These are phyloP conservation scores for Oryza longistaminata DNA, from an alignment of 176 grass and related monocot species.

Conservation along the genomic window DNA sequence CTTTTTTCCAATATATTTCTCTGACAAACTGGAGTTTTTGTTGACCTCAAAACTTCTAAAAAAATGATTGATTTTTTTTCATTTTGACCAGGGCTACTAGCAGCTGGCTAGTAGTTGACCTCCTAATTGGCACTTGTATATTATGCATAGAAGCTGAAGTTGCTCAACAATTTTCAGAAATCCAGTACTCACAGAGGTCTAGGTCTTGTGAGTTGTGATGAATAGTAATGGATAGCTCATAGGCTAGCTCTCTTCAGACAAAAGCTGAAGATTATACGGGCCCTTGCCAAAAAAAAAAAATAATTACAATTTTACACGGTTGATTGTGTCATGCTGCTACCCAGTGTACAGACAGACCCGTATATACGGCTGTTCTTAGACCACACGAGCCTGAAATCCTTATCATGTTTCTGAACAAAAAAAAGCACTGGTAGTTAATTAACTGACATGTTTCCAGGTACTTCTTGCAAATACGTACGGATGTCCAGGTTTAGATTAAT, in stretches of 20 bases:
- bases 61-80: neutral
- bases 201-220: neutral
- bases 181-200: neutral
- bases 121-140: neutral
- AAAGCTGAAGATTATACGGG: conserved; percentile 15
- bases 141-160: neutral
- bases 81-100: neutral
- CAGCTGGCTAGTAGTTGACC: neutral
- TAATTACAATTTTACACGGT: neutral
- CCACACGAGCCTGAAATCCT: neutral
- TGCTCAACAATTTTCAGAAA: conserved; percentile 27
- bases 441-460: conserved; percentile 15
- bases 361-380: conserved; percentile 21
- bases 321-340: conserved; percentile 33
- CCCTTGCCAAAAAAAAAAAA: neutral
- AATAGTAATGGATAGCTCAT: neutral
- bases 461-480: neutral
- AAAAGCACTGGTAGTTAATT: neutral
- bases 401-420: conserved; percentile 3
- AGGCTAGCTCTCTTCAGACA: conserved; percentile 5
- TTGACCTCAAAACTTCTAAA: neutral
- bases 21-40: neutral
- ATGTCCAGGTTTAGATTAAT: neutral
- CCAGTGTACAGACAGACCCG: conserved; percentile 22
- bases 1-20: neutral